Evolutionary conservation across 768 basidiomycete species (phyloP), one percentile per base, ranked within the genome.

Genomic region (Cyclocybe cylindracea): DNA sequence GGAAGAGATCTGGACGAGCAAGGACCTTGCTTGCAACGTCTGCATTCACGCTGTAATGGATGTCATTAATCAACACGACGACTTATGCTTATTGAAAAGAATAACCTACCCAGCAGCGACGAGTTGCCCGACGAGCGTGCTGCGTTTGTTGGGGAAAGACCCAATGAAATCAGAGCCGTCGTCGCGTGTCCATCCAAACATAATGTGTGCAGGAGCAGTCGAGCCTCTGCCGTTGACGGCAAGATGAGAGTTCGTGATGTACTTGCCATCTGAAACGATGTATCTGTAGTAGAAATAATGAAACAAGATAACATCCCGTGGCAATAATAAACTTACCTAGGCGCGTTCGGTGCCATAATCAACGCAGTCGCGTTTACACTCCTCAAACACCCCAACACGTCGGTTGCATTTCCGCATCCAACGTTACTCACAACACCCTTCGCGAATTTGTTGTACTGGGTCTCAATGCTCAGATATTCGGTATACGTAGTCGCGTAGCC

Each of bases 141-240:
- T 58, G 7, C 43, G 46, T 1, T 41, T 46, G 0, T 50, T 55
- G 2, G 64, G 64, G 49, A 54, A 61, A 46, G 68, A 71, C 2
- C 72, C 70, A 31, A 75, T 67, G 56, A 81, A 78, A 37, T 76
- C 72, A 0, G 75, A 66, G 0, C 79, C 80, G 56, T 81, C 79
- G 51, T 78, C 78, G 14, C 74, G 64, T 75, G 78, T 79, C 70
- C 73, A 75, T 1, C 79, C 79, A 53, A 76, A 75, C 53, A 82
- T 70, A 37, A 75, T 70, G 48, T 77, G 77, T 1, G 74, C 78
- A 19, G 73, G 62, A 5, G 76, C 76, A 1, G 69, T 64, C 0
- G 70, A 71, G 0, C 73, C 76, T 1, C 62, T 54, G 1, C 75
- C 75, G 41, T 70, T 68, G 10, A 80, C 57, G 4, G 69, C 67